These are phyloP conservation scores for Pleochaeta shiraiana DNA, from an alignment of 2,329 filamentous ascomycete genomes.

Conservation along the genomic window DNA sequence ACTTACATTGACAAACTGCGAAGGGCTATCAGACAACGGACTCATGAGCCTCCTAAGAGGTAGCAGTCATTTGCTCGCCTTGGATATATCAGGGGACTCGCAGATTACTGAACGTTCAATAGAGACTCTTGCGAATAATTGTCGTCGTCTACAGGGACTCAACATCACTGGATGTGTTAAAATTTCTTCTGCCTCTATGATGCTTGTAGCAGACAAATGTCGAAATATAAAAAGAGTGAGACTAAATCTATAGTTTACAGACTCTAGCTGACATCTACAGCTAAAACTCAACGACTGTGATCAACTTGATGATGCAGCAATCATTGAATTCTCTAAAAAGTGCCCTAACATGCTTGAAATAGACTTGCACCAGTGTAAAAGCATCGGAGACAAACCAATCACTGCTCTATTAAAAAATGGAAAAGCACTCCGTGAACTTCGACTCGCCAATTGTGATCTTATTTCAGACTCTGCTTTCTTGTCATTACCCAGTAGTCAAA, in stretches of 20 bases:
- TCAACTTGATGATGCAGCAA: conserved; percentile 64
- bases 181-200: conserved; percentile 71
- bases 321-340: conserved; percentile 67
- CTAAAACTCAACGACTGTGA: conserved; percentile 85
- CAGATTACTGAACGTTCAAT: conserved; percentile 68
- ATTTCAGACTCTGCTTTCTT: conserved; percentile 82
- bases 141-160: conserved; percentile 67
- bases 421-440: conserved; percentile 69
- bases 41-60: conserved; percentile 58
- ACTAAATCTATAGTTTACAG: background rate
- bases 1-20: conserved; percentile 79
- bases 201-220: conserved; percentile 61
- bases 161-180: conserved; percentile 76
- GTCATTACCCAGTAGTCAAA: conserved; percentile 41
- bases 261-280: conserved; percentile 22
- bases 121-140: conserved; percentile 56
- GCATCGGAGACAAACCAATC: conserved; percentile 65
- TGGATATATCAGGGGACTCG: conserved; percentile 70
- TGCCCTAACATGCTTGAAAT: conserved; percentile 93
- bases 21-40: conserved; percentile 61
- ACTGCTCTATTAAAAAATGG: conserved; percentile 60
- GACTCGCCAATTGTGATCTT: conserved; percentile 64
- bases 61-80: conserved; percentile 61
- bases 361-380: conserved; percentile 68
- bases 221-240: conserved; percentile 67